Evolutionary conservation across 805 yeast species (phyloP), one percentile per base, ranked within the genome.

Genomic region (Candida oleophila): DNA sequence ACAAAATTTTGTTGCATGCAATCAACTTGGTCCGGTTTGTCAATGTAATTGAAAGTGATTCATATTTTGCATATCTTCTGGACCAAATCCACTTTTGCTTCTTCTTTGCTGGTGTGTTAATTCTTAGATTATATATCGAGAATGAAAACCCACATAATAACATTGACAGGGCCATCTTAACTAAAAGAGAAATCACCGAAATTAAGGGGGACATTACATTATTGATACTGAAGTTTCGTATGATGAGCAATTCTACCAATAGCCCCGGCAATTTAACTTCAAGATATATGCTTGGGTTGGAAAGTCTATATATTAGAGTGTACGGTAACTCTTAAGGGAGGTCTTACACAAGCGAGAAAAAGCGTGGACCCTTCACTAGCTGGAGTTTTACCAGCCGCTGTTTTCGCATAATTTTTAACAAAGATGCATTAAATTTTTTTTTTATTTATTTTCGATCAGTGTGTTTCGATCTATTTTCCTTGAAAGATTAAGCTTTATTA

Each of bases 51-150:
- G 73, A 67, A 21, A 68, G 74, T 49, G 83, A 78, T 55, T 71
- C 80, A 3, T 82, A 81, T 55, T 85, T 85, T 64, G 83, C 85
- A 0, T 81, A 79, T 55, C 69, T 85, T n/a, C 81, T 87, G 11
- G 90, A 85, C 65, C 88, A 83, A 63, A 69, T 85, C 38, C 88
- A 81, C 57, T 72, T 82, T 47, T 70, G 73, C 41, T 69, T 77
- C 47, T 73, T 73, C 45, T 77, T 68, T 54, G 62, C 76, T 16
- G 71, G 73, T 0, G 48, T 72, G 3, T 52, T 74, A 14, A 58
- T 75, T 42, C 51, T 74, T 12, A 66, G 62, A 43, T 49, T 62
- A 35, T 25, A 8, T 22, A 16, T 3, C 16, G 28, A 38, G 28
- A 41, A 40, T 15, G 16, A 25, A 5, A n/a, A 22, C 39, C 20